These are phyloP conservation scores for Cytospora paraplurivora DNA, from an alignment of 2,329 filamentous ascomycete species.

Conservation along the genomic window DNA sequence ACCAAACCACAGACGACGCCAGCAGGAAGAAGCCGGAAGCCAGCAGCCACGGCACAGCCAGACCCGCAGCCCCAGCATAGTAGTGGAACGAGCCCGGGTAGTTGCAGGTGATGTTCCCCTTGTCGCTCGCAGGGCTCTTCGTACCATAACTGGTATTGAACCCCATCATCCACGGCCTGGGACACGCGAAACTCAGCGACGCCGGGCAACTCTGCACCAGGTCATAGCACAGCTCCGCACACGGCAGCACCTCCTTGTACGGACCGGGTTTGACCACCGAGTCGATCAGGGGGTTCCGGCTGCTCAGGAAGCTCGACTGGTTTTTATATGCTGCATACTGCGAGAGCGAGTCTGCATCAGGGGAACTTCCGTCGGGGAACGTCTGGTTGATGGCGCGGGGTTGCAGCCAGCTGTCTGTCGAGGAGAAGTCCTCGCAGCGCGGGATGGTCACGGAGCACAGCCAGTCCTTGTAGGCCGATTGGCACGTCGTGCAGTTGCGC, in stretches of 20 bases:
- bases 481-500: conserved; percentile 75
- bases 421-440: conserved; percentile 81
- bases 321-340: conserved; percentile 30
- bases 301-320: conserved; percentile 47
- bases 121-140: conserved; percentile 30
- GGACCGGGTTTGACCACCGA: conserved; percentile 73
- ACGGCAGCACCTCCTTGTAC: conserved; percentile 91
- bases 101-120: conserved; percentile 53
- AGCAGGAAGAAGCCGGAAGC: conserved; percentile 21
- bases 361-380: conserved; percentile 68
- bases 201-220: conserved; percentile 85
- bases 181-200: conserved; percentile 74
- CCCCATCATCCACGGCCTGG: conserved; percentile 46
- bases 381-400: conserved; percentile 70
- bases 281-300: conserved; percentile 76
- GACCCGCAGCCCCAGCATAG: conserved; percentile 39
- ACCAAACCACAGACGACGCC: conserved; percentile 17
- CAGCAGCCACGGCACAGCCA: conserved; percentile 32
- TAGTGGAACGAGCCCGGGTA: conserved; percentile 62
- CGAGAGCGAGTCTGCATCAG: conserved; percentile 44
- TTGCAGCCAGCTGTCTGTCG: conserved; percentile 55
- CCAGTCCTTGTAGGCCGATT: conserved; percentile 85
- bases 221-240: conserved; percentile 82
- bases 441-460: conserved; percentile 92
- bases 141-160: conserved; percentile 52